These are phyloP conservation scores for Tetradesmus lagerheimii DNA, from an alignment of 139 green algal genomes.

Conservation along the genomic window DNA sequence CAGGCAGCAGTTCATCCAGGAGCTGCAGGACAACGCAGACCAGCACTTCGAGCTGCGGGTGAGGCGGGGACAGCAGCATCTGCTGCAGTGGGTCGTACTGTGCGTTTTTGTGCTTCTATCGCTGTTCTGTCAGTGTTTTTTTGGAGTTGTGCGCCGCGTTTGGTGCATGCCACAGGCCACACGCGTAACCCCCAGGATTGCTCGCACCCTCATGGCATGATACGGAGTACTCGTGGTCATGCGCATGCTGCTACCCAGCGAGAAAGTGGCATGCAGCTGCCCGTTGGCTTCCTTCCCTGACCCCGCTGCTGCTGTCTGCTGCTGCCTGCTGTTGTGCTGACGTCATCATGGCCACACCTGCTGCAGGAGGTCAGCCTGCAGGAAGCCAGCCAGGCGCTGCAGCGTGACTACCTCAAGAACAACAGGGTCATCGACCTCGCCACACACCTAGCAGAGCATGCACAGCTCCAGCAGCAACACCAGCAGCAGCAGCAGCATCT, in stretches of 20 bases:
- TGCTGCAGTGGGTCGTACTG: too few species aligned
- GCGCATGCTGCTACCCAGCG: neutral
- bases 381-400: conserved; percentile 27
- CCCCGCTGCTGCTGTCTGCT: neutral
- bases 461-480: neutral
- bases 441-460: neutral
- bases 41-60: conserved; percentile 37
- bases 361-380: conserved; percentile 21
- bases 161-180: neutral
- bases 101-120: too few species aligned
- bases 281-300: too few species aligned
- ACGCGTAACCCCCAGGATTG: too few species aligned
- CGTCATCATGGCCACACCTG: too few species aligned
- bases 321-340: too few species aligned
- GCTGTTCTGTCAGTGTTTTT: too few species aligned
- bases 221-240: too few species aligned
- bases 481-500: neutral
- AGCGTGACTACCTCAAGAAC: neutral
- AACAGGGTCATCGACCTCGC: conserved; percentile 45
- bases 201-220: neutral
- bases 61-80: neutral
- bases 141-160: neutral
- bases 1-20: conserved; percentile 36
- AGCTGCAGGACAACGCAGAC: conserved; percentile 24
- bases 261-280: neutral